phyloP scores from a whole-genome alignment of 2,329 filamentous ascomycete genomes.

The Botrytis hyacinthi region DNA sequence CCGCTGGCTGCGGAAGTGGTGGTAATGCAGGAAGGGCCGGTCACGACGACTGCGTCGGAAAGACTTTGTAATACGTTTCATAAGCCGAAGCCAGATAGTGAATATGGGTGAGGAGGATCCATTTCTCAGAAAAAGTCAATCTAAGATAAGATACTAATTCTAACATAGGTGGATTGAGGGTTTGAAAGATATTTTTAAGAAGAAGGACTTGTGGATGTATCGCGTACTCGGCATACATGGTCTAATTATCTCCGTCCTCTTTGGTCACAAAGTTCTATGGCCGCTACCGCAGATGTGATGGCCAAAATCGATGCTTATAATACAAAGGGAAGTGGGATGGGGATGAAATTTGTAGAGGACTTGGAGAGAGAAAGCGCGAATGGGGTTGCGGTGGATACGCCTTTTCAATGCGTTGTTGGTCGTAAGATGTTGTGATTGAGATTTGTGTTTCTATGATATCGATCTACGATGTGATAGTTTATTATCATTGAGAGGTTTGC shows the following conservation, averaged over 20 bases:
- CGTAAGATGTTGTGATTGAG: background rate
- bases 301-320: background rate
- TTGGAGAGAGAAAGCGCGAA: background rate
- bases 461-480: background rate
- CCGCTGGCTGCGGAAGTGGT: background rate
- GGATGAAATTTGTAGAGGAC: background rate
- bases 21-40: background rate
- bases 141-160: background rate
- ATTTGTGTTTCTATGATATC: background rate
- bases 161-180: background rate
- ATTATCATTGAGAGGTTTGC: background rate
- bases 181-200: background rate
- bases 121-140: background rate
- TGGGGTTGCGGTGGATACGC: background rate
- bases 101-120: background rate
- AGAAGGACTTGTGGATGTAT: background rate
- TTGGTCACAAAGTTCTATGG: background rate
- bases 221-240: background rate
- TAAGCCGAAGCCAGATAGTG: background rate
- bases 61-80: background rate
- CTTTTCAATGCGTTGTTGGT: background rate
- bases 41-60: background rate
- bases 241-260: background rate
- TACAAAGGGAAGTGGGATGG: background rate
- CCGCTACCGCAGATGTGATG: background rate